These are phyloP conservation scores for Fusarium sarcochroum DNA, from an alignment of 2,329 filamentous ascomycete species.

Conservation along the genomic window DNA sequence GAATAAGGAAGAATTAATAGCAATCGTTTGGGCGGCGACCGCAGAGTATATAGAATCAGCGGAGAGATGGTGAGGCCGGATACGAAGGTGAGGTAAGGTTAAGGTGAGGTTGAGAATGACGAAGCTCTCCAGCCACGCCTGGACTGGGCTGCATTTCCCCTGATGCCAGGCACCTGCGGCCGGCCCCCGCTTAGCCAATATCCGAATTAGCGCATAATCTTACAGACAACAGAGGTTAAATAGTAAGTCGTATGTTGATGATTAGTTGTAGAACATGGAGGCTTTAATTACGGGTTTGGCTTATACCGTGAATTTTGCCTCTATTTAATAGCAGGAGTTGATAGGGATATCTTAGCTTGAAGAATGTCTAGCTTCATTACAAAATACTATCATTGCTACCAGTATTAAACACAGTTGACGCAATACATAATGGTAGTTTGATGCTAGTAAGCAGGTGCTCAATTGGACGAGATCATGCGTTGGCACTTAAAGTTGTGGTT, in stretches of 20 bases:
- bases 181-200: constrained; percentile 47
- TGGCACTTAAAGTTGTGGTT: too few species aligned
- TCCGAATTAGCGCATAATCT: constrained; percentile 47
- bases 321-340: too few species aligned
- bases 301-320: too few species aligned
- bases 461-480: too few species aligned
- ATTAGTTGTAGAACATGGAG: constrained; percentile 2
- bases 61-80: constrained; percentile 27
- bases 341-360: too few species aligned
- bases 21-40: constrained; percentile 36
- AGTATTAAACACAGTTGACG: too few species aligned
- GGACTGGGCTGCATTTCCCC: constrained; percentile 45
- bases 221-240: constrained; percentile 3
- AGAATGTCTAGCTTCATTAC: too few species aligned
- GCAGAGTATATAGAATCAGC: constrained; percentile 21
- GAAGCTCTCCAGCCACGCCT: constrained; percentile 51
- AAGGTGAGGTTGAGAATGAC: constrained; percentile 47
- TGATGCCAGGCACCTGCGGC: constrained; percentile 29
- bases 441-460: too few species aligned
- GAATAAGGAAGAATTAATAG: constrained; percentile 1
- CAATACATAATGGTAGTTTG: too few species aligned
- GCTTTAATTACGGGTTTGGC: neutral
- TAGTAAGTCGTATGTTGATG: too few species aligned
- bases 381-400: too few species aligned
- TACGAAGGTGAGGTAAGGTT: neutral